Evolutionary conservation across 495 filamentous ascomycete species (phyloP).

Genomic region (Mytilinidion resinicola): DNA sequence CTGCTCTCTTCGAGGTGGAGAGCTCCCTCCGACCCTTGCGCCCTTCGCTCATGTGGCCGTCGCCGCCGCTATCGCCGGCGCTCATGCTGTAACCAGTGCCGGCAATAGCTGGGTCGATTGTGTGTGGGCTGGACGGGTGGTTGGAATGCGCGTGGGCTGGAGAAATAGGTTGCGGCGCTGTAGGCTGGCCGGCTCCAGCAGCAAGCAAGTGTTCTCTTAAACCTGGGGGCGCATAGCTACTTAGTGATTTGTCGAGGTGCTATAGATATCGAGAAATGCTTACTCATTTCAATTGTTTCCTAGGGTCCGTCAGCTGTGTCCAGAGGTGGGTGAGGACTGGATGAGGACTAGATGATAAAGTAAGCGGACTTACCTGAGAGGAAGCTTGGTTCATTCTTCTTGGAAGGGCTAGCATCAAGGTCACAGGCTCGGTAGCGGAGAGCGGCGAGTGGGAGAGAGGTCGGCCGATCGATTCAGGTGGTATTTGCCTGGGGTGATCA

Average conservation of each 20-base stretch:
- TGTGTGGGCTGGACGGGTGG: conserved; percentile 31
- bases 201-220: conserved; percentile 41
- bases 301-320: conserved; percentile 19
- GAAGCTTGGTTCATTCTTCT: no score
- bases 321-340: neutral
- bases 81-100: conserved; percentile 31
- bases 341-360: conserved; percentile 6
- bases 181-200: conserved; percentile 28
- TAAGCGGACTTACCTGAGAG: conserved; percentile 25
- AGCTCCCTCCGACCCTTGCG: conserved; percentile 72
- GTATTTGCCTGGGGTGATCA: no score
- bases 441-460: neutral
- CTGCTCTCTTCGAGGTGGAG: conserved; percentile 89
- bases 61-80: conserved; percentile 26
- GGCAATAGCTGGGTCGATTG: conserved; percentile 37
- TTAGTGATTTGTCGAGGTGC: conserved; percentile 20
- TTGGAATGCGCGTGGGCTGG: conserved; percentile 11
- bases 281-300: conserved; percentile 31
- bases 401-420: conserved; percentile 24
- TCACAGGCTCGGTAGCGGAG: conserved; percentile 1
- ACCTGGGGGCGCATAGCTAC: conserved; percentile 19
- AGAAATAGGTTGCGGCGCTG: conserved; percentile 9
- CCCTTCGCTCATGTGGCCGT: conserved; percentile 29
- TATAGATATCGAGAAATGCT: conserved; percentile 8
- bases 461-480: no score